Evolutionary conservation across 805 yeast species (phyloP).

Genomic region (Hemisphaericaspora nanyangensis): DNA sequence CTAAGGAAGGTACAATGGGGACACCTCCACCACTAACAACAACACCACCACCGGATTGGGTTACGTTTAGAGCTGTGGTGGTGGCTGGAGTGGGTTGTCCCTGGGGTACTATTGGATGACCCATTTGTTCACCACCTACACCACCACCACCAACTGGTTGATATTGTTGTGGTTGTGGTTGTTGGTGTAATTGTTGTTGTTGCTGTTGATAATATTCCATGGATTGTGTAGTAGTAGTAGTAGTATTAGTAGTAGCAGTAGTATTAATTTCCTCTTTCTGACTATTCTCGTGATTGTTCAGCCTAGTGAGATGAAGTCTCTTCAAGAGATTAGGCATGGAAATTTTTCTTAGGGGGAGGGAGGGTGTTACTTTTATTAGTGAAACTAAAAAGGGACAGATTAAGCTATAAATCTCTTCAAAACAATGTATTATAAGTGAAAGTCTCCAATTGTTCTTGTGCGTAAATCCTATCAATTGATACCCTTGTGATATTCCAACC

Average conservation of each 20-base stretch:
- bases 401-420: no score
- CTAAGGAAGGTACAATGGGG: slow-evolving; percentile 8
- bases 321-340: slow-evolving; percentile 25
- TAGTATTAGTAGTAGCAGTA: slow-evolving; percentile 1
- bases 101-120: slow-evolving; percentile 4
- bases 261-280: slow-evolving; percentile 8
- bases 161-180: no score
- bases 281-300: slow-evolving; percentile 11
- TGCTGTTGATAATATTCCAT: slow-evolving; percentile 5
- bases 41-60: not conserved
- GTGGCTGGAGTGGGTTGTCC: slow-evolving; percentile 2
- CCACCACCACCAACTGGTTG: no score
- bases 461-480: no score
- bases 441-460: no score
- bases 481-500: no score
- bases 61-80: slow-evolving; percentile 3
- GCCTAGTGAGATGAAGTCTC: slow-evolving; percentile 33
- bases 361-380: no score
- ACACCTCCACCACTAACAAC: not conserved
- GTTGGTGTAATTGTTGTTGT: no score
- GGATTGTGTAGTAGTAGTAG: slow-evolving; percentile 1
- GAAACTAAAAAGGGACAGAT: no score
- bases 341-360: no score
- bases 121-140: slow-evolving; percentile 7
- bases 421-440: no score